These are phyloP conservation scores for Fusarium secorum DNA, from an alignment of 2,329 filamentous ascomycete genomes.

Conservation along the genomic window DNA sequence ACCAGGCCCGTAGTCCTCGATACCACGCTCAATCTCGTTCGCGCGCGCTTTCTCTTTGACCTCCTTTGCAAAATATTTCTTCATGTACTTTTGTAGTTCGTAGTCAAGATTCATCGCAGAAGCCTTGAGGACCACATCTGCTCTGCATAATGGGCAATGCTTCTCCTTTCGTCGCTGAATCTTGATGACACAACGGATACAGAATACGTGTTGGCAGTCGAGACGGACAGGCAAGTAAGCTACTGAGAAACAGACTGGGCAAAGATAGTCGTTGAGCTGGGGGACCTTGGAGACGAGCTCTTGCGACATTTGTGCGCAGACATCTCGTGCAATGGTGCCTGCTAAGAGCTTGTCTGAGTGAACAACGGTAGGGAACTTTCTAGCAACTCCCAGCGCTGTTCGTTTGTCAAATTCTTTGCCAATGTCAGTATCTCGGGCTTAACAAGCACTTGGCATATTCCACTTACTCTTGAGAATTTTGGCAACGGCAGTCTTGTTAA, in stretches of 20 bases:
- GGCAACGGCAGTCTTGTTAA: slow-evolving; percentile 77
- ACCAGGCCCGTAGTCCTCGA: slow-evolving; percentile 73
- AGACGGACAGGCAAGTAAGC: slow-evolving; percentile 84
- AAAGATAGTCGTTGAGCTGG: slow-evolving; percentile 84
- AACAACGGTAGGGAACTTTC: slow-evolving; percentile 67
- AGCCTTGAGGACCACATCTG: slow-evolving; percentile 74
- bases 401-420: slow-evolving; percentile 83
- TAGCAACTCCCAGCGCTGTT: slow-evolving; percentile 74
- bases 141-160: slow-evolving; percentile 79
- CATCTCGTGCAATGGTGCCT: slow-evolving; percentile 74
- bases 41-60: slow-evolving; percentile 71
- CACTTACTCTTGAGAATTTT: slow-evolving; percentile 85
- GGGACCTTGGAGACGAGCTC: slow-evolving; percentile 78
- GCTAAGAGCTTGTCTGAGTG: slow-evolving; percentile 68
- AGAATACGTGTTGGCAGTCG: slow-evolving; percentile 79
- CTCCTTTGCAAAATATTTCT: slow-evolving; percentile 78
- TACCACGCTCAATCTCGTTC: slow-evolving; percentile 78
- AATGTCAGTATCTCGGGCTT: slow-evolving; percentile 13
- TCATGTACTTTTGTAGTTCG: slow-evolving; percentile 72
- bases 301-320: slow-evolving; percentile 77
- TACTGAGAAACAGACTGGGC: slow-evolving; percentile 80
- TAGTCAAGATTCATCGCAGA: slow-evolving; percentile 75
- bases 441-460: neutral
- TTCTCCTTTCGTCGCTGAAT: slow-evolving; percentile 75
- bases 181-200: slow-evolving; percentile 82